Evolutionary conservation across 495 filamentous ascomycete species (phyloP).

Genomic region (Neurospora discreta): DNA sequence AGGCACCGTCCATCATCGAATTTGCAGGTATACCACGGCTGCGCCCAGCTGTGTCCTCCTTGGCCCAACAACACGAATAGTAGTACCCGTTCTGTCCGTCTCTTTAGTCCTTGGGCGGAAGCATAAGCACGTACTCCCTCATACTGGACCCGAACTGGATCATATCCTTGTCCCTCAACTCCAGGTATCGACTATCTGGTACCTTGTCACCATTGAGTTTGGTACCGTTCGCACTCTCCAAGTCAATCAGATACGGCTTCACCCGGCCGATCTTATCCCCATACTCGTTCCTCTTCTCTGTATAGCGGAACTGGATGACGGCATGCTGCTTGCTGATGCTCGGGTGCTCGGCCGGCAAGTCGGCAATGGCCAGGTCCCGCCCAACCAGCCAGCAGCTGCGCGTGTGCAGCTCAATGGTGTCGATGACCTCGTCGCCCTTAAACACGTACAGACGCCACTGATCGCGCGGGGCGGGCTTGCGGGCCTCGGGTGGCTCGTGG

Average conservation of each 20-base stretch:
- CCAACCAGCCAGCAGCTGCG: slow-evolving; percentile 89
- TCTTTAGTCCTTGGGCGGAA: slow-evolving; percentile 38
- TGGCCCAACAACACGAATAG: background rate
- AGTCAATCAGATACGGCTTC: slow-evolving; percentile 82
- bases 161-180: slow-evolving; percentile 80
- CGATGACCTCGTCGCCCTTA: slow-evolving; percentile 68
- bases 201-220: slow-evolving; percentile 64
- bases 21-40: background rate
- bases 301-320: slow-evolving; percentile 82
- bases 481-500: slow-evolving; percentile 86
- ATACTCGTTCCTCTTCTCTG: slow-evolving; percentile 72
- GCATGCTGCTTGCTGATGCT: slow-evolving; percentile 93
- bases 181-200: slow-evolving; percentile 67
- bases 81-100: background rate
- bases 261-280: slow-evolving; percentile 74
- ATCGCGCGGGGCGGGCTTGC: slow-evolving; percentile 68
- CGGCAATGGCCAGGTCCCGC: slow-evolving; percentile 65
- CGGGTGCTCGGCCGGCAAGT: slow-evolving; percentile 77
- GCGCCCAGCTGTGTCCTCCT: background rate
- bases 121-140: slow-evolving; percentile 78
- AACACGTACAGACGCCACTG: slow-evolving; percentile 90
- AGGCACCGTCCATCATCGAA: background rate
- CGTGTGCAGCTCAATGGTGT: slow-evolving; percentile 62
- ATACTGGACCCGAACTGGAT: slow-evolving; percentile 78
- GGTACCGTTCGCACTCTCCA: slow-evolving; percentile 91